Evolutionary conservation across 2,329 filamentous ascomycete genomes (phyloP), one percentile per base, ranked within the genome.

Genomic region (Cladobotryum mycophilum): DNA sequence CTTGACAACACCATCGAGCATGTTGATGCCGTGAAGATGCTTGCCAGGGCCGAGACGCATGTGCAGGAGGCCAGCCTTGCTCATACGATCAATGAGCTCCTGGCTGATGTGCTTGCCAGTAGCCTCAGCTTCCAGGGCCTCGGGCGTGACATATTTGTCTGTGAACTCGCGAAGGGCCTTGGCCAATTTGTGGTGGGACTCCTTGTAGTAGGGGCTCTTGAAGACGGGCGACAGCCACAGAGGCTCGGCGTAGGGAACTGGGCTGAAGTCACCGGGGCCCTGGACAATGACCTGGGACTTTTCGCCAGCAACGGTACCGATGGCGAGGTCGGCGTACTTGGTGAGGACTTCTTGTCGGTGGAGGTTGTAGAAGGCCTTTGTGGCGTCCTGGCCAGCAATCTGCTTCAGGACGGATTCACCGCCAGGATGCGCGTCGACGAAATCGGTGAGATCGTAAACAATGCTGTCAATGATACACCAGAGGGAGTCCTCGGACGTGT

Each of bases 401-500:
- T 95, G 88, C 48, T 80, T 78, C 36, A 95, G 80, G 20, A 95
- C 89, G 41, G 86, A 83, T 61, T 84, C 82, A 61, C 89, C 89
- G 59, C 89, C 89, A 1, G 89, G 89, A 62, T 95, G 89, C 18
- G 86, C 88, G 64, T 93, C 87, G 59, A 89, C 69, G 67, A 95
- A 95, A 58, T 95, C 88, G 54, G 84, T 85, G 12, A 91, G 78
- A 70, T 95, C 88, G 75, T 95, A 95, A 64, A 95, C 88, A 61
- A 84, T 86, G 70, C 86, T 83, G 74, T 95, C 89, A 68, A 95
- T 83, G 63, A 95, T 85, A 70, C 88, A 86, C 85, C 88, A 91
- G 52, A 89, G 73, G 56, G 84, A 85, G 57, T 90, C 85, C 45
- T 86, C 82, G 51, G 79, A 81, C 67, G 84, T 89, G 73, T 92